These are phyloP conservation scores for Candolleomyces eurysporus DNA, from an alignment of 768 basidiomycete genomes.

Conservation along the genomic window DNA sequence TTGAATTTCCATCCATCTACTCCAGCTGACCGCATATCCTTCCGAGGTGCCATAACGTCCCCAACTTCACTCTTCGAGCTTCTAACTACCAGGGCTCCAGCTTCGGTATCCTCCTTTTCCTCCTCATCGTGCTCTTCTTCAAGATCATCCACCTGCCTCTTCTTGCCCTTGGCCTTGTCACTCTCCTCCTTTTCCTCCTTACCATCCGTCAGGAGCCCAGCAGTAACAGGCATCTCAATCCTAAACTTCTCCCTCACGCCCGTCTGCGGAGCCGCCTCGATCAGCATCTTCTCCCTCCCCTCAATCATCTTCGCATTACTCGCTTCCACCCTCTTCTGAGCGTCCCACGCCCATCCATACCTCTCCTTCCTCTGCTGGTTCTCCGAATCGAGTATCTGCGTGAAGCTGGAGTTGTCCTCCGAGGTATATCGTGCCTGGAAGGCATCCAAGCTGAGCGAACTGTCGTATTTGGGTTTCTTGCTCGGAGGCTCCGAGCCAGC, in stretches of 20 bases:
- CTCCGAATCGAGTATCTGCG: slow-evolving; percentile 87
- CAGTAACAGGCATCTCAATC: slow-evolving; percentile 58
- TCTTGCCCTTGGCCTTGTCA: slow-evolving; percentile 23
- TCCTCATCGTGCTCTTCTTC: not conserved
- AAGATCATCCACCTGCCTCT: slow-evolving; percentile 16
- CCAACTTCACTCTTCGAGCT: slow-evolving; percentile 24
- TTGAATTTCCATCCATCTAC: slow-evolving; percentile 86
- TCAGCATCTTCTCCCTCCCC: slow-evolving; percentile 64
- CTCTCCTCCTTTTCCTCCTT: slow-evolving; percentile 22
- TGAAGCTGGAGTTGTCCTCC: slow-evolving; percentile 97
- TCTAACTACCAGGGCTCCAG: slow-evolving; percentile 19
- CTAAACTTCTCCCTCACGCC: slow-evolving; percentile 68
- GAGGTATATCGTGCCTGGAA: slow-evolving; percentile 95
- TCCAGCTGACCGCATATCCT: slow-evolving; percentile 66
- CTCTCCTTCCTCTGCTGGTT: slow-evolving; percentile 77
- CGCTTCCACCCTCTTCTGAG: slow-evolving; percentile 75
- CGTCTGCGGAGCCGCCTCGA: slow-evolving; percentile 59
- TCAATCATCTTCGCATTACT: slow-evolving; percentile 66
- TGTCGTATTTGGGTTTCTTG: slow-evolving; percentile 62
- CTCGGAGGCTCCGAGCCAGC: slow-evolving; percentile 37
- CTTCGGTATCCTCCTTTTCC: slow-evolving; percentile 2
- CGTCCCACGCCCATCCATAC: slow-evolving; percentile 94
- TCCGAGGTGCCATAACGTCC: slow-evolving; percentile 78
- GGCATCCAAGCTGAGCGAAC: slow-evolving; percentile 66
- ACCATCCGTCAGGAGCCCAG: slow-evolving; percentile 49